phyloP scores from a whole-genome alignment of 495 filamentous ascomycete species.

The Usnea hakonensis region DNA sequence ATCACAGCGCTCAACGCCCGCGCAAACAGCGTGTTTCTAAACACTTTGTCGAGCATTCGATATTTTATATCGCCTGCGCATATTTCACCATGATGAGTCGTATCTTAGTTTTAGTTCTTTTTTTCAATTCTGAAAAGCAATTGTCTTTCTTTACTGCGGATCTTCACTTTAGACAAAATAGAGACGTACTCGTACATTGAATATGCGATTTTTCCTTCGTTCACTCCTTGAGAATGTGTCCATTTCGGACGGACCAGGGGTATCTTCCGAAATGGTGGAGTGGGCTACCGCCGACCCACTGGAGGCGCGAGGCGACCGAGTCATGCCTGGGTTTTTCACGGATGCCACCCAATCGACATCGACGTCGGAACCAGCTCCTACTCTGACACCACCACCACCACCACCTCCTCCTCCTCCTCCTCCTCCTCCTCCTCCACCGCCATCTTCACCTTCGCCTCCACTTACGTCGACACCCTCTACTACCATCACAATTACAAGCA shows the following conservation, averaged over 20 bases:
- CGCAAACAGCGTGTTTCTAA: neutral
- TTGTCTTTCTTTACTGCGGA: neutral
- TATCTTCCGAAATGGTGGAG: neutral
- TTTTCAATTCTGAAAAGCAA: neutral
- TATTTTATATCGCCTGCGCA: neutral
- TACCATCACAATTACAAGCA: neutral
- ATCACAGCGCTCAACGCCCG: neutral
- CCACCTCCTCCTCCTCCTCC: neutral
- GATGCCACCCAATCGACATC: neutral
- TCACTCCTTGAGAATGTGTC: neutral
- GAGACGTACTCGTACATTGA: neutral
- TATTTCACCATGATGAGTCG: neutral
- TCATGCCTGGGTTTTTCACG: neutral
- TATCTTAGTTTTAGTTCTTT: neutral
- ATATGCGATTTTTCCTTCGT: neutral
- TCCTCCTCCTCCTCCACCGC: neutral
- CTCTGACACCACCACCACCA: neutral
- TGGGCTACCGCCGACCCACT: neutral
- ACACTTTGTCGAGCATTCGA: neutral
- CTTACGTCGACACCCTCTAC: neutral
- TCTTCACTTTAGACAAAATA: neutral
- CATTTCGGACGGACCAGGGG: neutral
- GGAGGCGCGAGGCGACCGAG: neutral
- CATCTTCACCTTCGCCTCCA: neutral
- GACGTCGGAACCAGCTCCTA: neutral